These are phyloP conservation scores for Phaeotremella fagi DNA, from an alignment of 768 basidiomycete species.

Conservation along the genomic window DNA sequence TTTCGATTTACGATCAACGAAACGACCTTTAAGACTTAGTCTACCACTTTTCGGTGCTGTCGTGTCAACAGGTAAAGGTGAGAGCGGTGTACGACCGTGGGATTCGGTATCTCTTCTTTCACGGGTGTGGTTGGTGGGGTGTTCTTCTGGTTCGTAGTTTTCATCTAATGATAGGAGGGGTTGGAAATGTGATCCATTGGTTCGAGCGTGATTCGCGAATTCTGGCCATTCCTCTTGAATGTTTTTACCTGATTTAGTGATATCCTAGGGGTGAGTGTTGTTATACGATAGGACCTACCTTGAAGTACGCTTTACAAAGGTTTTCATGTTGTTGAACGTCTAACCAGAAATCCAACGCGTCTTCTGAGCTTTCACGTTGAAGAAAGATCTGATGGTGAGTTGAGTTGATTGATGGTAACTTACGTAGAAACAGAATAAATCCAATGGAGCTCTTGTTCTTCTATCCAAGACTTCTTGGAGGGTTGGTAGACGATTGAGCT, in stretches of 20 bases:
- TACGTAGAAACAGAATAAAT: conserved; percentile 98
- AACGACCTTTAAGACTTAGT: conserved; percentile 15
- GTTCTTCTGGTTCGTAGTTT: background rate
- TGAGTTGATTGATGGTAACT: conserved; percentile 47
- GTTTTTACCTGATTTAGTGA: conserved; percentile 85
- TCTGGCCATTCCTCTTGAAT: conserved; percentile 98
- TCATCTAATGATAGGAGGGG: conserved; percentile 63
- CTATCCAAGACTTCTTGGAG: conserved; percentile 77
- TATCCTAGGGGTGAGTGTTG: conserved; percentile 54
- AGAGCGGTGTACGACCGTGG: conserved; percentile 21
- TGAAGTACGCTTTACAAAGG: conserved; percentile 96
- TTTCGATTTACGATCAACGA: conserved; percentile 10
- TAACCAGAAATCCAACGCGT: conserved; percentile 96
- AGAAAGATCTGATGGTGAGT: conserved; percentile 66
- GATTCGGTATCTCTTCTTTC: conserved; percentile 43
- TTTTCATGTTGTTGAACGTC: conserved; percentile 99
- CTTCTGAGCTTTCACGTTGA: conserved; percentile 91
- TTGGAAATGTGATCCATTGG: conserved; percentile 88
- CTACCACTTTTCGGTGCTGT: background rate
- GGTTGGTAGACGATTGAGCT: conserved; percentile 45
- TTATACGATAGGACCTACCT: conserved; percentile 48
- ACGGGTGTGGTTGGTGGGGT: conserved; percentile 3
- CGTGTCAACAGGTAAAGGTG: conserved; percentile 2
- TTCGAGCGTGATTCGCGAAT: conserved; percentile 89
- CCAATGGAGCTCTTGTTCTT: conserved; percentile 87